Evolutionary conservation across 1,139 yeast genomes (phyloP), one percentile per base, ranked within the genome.

Genomic region (Diutina sp.): DNA sequence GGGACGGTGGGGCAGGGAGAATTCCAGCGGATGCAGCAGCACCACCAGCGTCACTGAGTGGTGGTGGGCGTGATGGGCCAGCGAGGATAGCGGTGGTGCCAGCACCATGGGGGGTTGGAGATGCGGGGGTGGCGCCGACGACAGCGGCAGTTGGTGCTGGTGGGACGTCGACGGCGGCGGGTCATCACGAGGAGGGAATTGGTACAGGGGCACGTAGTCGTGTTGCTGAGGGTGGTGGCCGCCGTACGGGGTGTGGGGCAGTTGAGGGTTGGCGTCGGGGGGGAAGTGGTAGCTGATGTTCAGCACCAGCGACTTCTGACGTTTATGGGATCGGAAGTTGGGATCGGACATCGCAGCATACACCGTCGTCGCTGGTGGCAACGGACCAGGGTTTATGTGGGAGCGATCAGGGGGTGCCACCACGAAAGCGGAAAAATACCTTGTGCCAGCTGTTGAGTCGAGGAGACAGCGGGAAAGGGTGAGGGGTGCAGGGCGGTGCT

Each of bases 281-380:
- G 63, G 65, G 58, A 68, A 69, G 59, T 71, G 69, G 59, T 68
- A 71, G 35, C 72, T 70, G 29, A 67, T 62, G 60, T 68, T 72
- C 74, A 71, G 74, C 55, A 71, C 58, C 51, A 74, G 72, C 58
- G 76, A 72, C 62, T 73, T 73, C 66, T 73, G 78, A 59, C 78
- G 76, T 63, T 74, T 74, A 62, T 74, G 78, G 8, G 47, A 44
- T 21, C 41, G 48, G 41, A 14, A 29, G 48, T 28, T 28, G 38
- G 55, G 55, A 44, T 44, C 44, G 47, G 47, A 44, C 48, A 52
- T 41, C 35, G 29, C 50, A 44, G 25, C 46, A 44, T 16, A 16
- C 25, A 44, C 25, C 25, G 46, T 44, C 11, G 18, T 18, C 25
- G 46, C 25, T 44, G 46, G 46, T 44, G 46, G 25, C 18, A n/a